Evolutionary conservation across 73 alveolate species (phyloP), one percentile per base, ranked within the genome.

Genomic region (Tetrahymena elliotti): DNA sequence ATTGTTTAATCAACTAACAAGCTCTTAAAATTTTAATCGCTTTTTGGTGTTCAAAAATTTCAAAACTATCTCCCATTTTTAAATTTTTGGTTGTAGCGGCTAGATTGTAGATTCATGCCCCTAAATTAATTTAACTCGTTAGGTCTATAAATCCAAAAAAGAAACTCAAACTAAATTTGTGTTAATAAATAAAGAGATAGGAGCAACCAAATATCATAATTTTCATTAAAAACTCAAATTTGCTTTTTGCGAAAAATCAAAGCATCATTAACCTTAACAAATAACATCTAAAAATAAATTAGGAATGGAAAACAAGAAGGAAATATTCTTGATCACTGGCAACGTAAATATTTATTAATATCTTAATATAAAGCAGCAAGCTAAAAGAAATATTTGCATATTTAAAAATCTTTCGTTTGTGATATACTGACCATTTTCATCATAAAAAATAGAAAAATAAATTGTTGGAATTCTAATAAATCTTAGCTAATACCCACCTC

Each of bases 281-380:
- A 27, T 31, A 68, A 27, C 34, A 68, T 68, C 88, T 68, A 22
- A 24, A 68, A 68, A n/a, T 68, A 68, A 68, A 68, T 68, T 68
- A 68, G 88, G 88, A 68, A 68, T 68, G 88, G 18, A 68, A 68
- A 68, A 68, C 88, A 68, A 68, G n/a, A 68, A 68, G 88, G 88
- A 68, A 24, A 31, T 68, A 68, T 68, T 68, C 88, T 68, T 68
- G 88, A 68, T 88, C 94, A 94, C 96, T 40, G 96, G 96, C 47
- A 94, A 94, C 92, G 96, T 94, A 94, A 34, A 18, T 13, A 47
- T 18, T 47, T 4, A 47, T 0, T 3, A 47, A 41, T 38, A 88
- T 94, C 33, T 18, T 31, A 18, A n/a, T 68, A 27, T 68, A 18
- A 11, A 68, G 24, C 16, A 68, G 82, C 82, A 68, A 68, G 88